Percentiles rank a stretch among this genome's conserved stretches.
Evolutionary conservation across 352 stramenopile species (phyloP).

Genomic region (Phytophthora kernoviae): DNA sequence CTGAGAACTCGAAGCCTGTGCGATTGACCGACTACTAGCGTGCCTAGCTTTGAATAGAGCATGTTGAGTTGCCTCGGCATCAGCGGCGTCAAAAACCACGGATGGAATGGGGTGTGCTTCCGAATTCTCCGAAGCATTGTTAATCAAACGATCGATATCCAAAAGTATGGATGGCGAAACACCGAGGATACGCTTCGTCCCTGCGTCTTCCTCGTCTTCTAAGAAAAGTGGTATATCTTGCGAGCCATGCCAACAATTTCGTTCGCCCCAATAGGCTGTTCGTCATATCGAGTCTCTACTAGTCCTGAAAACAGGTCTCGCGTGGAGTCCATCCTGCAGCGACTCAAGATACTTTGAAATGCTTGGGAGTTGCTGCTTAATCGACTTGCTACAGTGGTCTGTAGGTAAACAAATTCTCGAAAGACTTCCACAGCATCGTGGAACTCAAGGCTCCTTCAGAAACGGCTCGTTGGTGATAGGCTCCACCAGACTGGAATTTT

Average conservation of each 20-base stretch:
- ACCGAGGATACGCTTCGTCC: slow-evolving; percentile 3
- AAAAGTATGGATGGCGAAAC: slow-evolving; percentile 32
- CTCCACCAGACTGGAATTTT: neutral
- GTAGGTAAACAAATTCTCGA: slow-evolving; percentile 28
- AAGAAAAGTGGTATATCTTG: slow-evolving; percentile 29
- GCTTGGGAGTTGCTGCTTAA: neutral
- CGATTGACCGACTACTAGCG: slow-evolving; percentile 3
- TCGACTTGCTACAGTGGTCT: neutral
- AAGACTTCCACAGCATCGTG: slow-evolving; percentile 64
- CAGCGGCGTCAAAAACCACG: slow-evolving; percentile 58
- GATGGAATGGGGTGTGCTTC: slow-evolving; percentile 16
- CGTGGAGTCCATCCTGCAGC: slow-evolving; percentile 28
- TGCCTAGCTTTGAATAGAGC: slow-evolving; percentile 23
- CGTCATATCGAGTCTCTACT: neutral
- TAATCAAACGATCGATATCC: slow-evolving; percentile 36
- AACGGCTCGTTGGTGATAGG: slow-evolving; percentile 26
- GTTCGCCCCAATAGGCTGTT: neutral
- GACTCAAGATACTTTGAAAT: slow-evolving; percentile 21
- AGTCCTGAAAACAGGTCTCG: slow-evolving; percentile 10
- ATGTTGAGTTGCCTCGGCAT: slow-evolving; percentile 61
- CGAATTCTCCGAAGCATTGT: neutral
- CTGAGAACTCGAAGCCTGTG: neutral
- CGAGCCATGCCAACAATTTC: slow-evolving; percentile 19
- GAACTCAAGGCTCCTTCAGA: slow-evolving; percentile 43
- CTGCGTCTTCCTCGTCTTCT: neutral